Percentiles rank a stretch among this genome's conserved stretches.
These are phyloP conservation scores for Benincasa hispida DNA, from an alignment of 306 rosid species.

Conservation along the genomic window DNA sequence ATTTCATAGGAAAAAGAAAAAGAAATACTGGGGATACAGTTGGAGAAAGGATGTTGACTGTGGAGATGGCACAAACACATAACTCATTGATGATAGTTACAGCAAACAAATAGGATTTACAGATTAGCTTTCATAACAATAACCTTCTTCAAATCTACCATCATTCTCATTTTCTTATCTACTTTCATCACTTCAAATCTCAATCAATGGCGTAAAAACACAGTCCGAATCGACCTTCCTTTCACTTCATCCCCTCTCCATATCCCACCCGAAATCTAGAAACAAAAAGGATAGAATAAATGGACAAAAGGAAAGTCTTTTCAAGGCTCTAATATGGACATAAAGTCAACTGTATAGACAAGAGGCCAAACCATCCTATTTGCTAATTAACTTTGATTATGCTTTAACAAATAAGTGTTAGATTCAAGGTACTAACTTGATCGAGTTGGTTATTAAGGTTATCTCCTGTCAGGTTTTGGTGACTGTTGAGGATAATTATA, in stretches of 20 bases:
- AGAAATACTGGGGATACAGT: neutral
- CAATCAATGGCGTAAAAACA: neutral
- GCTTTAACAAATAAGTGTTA: constrained; percentile 1
- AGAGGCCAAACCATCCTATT: neutral
- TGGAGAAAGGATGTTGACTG: neutral
- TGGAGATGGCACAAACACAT: neutral
- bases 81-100: constrained; percentile 7
- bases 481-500: constrained; percentile 28
- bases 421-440: constrained; percentile 2
- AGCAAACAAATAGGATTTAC: constrained; percentile 8
- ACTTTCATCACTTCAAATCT: neutral
- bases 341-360: constrained; percentile 7
- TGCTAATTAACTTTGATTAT: constrained; percentile 1
- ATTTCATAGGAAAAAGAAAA: neutral
- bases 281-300: neutral
- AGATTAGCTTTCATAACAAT: constrained; percentile 7
- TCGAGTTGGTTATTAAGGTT: constrained; percentile 3
- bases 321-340: constrained; percentile 10
- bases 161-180: constrained; percentile 4
- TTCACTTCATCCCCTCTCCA: neutral
- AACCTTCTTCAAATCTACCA: neutral
- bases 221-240: constrained; percentile 5
- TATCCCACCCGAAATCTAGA: neutral
- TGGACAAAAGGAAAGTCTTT: constrained; percentile 5
- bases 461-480: constrained; percentile 18